Base-by-base conservation (phyloP, 1,284 basidiomycete species). In the Ustilago vetiveriae region DNA sequence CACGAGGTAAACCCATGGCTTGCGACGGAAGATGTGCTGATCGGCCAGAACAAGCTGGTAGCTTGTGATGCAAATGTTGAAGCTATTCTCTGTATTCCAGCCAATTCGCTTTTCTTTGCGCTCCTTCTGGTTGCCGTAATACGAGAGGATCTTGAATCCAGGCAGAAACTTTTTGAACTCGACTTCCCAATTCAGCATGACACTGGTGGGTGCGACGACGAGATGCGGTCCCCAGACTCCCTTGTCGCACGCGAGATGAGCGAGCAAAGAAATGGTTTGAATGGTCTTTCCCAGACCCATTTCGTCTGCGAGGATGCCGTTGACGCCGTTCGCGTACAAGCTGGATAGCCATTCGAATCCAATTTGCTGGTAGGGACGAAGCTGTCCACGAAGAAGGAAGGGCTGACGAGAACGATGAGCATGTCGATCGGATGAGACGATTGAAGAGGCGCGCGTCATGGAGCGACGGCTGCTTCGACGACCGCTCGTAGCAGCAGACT, bases 141-240 rank as follows among this genome's bases (percentile, higher is more conserved):
- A 98, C 57, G 92, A 91, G 32, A 98, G 85, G 53, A 92, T 88
- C 75, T 89, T 91, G 86, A 97, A 94, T 1, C 94, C 94, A 0
- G 94, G 94, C 3, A 97, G 85, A 80, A 97, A 97, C 83, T 96
- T 96, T 83, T 97, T 96, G 86, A 97, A 97, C 82, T 97, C 94
- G 91, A 97, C 95, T 82, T 96, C 94, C 94, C 94, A 98, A 80
- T 98, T 97, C 56, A 97, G 86, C 66, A 98, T 87, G 54, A 97
- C 94, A 63, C 91, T 93, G 1, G 94, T 97, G 1, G 94, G 93
- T 11, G 95, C 94, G 74, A 97, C 89, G 79, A 98, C 93, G 26
- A 97, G 87, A 83, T 97, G 94, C 3, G 94, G 94, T 0, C 95
- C 95, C 94, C 94, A 97, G 59, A 95, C 92, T 6, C 94, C 94